Conservation (phyloP, 2,329 filamentous ascomycete species). For the Aspergillus nomiae region DNA sequence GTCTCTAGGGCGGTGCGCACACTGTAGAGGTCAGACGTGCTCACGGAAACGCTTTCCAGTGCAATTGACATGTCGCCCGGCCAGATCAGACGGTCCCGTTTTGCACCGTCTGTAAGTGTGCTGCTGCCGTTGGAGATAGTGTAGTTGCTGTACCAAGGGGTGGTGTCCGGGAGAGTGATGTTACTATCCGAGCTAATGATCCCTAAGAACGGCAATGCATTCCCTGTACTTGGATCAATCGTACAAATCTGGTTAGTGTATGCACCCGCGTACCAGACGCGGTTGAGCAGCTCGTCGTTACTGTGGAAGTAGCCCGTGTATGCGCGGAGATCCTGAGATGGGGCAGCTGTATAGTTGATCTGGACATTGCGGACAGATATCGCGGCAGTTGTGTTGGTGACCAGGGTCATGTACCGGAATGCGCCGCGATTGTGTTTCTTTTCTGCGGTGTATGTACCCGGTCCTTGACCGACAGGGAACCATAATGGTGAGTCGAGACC, state of each 20-base stretch:
- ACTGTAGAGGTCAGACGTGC: constrained; percentile 55
- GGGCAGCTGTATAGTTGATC: constrained; percentile 47
- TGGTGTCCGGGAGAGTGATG: constrained; percentile 18
- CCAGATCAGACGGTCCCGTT: constrained; percentile 55
- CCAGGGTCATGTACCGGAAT: constrained; percentile 50
- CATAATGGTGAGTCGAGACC: constrained; percentile 53
- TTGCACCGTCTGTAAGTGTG: constrained; percentile 43
- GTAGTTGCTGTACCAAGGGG: constrained; percentile 35
- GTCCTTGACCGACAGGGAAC: constrained; percentile 41
- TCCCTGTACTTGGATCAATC: constrained; percentile 30
- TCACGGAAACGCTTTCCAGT: constrained; percentile 56
- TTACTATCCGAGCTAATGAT: constrained; percentile 8
- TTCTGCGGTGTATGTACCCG: constrained; percentile 46
- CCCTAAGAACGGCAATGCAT: constrained; percentile 17
- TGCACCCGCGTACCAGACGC: constrained; percentile 58
- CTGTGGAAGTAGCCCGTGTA: constrained; percentile 57
- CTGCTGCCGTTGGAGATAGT: constrained; percentile 33
- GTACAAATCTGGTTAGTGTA: constrained; percentile 48
- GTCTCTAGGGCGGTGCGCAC: constrained; percentile 54
- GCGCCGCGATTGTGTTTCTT: constrained; percentile 46
- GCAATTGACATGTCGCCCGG: constrained; percentile 64
- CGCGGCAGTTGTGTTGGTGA: constrained; percentile 46
- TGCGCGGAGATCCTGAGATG: constrained; percentile 43
- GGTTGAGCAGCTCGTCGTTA: constrained; percentile 54
- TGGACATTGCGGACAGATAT: constrained; percentile 39